phyloP scores from a whole-genome alignment of 31 red algal species.

The Bonnemaisonia californica region DNA sequence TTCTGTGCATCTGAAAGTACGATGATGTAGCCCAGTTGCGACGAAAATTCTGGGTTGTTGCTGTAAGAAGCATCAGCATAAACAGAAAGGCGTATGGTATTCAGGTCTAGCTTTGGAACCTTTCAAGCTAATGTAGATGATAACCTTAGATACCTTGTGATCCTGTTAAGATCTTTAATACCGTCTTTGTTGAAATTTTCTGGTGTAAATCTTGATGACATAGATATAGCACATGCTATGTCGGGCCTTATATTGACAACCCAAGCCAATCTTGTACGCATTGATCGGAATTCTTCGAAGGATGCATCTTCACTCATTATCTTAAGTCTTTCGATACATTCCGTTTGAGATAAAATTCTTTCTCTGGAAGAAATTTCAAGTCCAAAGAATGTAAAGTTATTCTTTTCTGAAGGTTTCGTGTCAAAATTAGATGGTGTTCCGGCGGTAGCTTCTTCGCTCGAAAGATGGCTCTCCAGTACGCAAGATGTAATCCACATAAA shows the following conservation, averaged over 20 bases:
- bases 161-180: neutral
- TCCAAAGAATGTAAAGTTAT: conserved; percentile 6
- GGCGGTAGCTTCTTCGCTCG: neutral
- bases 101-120: conserved; percentile 14
- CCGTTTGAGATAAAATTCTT: neutral
- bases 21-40: conserved; percentile 40
- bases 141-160: neutral
- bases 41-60: neutral
- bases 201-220: neutral
- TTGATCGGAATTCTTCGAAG: neutral
- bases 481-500: conserved; percentile 26
- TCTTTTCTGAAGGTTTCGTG: neutral
- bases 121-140: neutral
- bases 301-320: neutral
- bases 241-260: conserved; percentile 6
- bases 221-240: no score
- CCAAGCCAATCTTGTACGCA: conserved; percentile 27
- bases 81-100: conserved; percentile 8
- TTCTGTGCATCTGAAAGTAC: neutral
- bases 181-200: neutral
- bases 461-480: neutral
- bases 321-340: neutral
- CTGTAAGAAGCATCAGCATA: conserved; percentile 30
- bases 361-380: neutral
- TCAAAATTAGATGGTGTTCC: neutral